Base-by-base conservation (phyloP, 164 flowering plant species). In the Hamamelis virginiana region DNA sequence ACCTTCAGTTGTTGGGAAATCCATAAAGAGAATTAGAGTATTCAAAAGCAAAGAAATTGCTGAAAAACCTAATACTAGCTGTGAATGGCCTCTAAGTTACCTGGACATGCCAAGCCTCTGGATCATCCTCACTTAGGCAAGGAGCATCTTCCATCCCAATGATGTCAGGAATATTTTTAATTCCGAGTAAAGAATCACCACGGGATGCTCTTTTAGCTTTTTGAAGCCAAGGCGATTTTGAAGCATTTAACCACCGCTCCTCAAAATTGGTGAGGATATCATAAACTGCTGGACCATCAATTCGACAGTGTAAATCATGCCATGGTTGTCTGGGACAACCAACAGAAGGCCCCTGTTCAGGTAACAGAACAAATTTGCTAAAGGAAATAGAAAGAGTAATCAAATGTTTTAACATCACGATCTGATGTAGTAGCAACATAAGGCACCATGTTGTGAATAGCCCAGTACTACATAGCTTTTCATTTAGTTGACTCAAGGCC, bases 241-340 rank as follows among this genome's bases (percentile, higher is more conserved):
- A 80, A 59, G 83, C 87, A 68, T 41, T 77, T 16, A 70, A 56
- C 87, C 87, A 84, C 15, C 87, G 85, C 73, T 84, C 85, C 76
- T 82, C 85, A 73, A 84, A 84, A 66, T 84, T 84, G 38, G 82
- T 62, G 43, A 84, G 80, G 50, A 84, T 45, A 19, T 81, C 87
- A 74, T 83, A 83, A 48, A 80, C 84, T 15, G 86, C 86, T 28
- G 83, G 83, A 53, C 86, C 84, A 71, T 81, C 87, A 59, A 84
- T 72, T 67, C 47, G 57, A 46, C 76, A 56, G 46, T 84, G 87
- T 77, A 84, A 65, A 73, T 84, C 86, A 75, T 84, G 87, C 87
- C 87, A 84, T 56, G 87, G 85, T 67, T 84, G 64, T 67, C 86
- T 73, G 45, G 83, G 86, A 67, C 85, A 67, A n/a, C 78, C 85